Evolutionary conservation across 202 grass and related monocot species (phyloP), one percentile per base, ranked within the genome.

Genomic region (Setaria italica): DNA sequence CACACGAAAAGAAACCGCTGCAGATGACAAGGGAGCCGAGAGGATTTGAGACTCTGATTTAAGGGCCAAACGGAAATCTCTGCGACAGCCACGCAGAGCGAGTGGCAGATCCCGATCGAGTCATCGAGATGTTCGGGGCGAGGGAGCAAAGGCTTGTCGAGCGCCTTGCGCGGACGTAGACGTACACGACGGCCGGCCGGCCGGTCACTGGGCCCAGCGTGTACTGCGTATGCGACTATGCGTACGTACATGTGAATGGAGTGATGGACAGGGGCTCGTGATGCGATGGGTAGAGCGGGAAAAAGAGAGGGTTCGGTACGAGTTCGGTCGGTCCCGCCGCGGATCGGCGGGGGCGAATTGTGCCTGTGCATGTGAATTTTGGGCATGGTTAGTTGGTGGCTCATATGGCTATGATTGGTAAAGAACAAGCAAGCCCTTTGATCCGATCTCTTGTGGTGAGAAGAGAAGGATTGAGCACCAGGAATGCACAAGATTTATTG

Each of bases 61-160:
- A 25, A 60, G n/a, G 20, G 57, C 2, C n/a, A 29, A 11, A 60
- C 0, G 20, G 20, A 60, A 25, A 60, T 60, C 57, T 29, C 9
- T 30, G 58, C 58, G 58, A 60, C 57, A 60, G n/a, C 33, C 21
- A 17, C 3, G 34, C 49, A 79, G 49, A 65, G 59, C 59, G 32
- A 79, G 63, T 20, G 60, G 50, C 45, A 79, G 77, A 79, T 66
- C 77, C 9, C 58, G 58, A 62, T 51, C 17, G 60, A 11, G 60
- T 12, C 66, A 62, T 51, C 17, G 60, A 11, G 60, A 25, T 79
- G 46, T 5, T 79, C 45, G 45, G 60, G 49, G 16, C 25, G 43
- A 49, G 60, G 77, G 49, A 51, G 60, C 60, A 79, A 79, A 21
- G 46, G 34, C 49, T 35, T 62, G 7, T 78, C 21, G 57, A 46